Evolutionary conservation across 345 rosid genomes (phyloP).

Genomic region (Eucalyptus paniculata): DNA sequence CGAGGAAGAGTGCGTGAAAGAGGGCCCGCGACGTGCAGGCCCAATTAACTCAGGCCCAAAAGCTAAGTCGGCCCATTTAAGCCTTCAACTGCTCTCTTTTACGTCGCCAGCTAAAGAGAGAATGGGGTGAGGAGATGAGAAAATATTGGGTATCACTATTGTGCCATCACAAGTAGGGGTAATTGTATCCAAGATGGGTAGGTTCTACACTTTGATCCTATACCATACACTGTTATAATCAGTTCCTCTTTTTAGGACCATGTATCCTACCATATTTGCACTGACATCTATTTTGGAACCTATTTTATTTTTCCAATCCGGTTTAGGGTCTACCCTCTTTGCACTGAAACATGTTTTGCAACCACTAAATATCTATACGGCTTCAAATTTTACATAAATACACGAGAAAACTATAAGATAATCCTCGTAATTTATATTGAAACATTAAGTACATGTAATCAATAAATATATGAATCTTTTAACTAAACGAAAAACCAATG

Average conservation of each 20-base stretch:
- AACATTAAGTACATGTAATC: no score
- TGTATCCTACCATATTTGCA: no score
- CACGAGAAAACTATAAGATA: no score
- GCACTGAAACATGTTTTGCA: fast-evolving
- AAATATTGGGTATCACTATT: no score
- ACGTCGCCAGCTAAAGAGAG: not conserved
- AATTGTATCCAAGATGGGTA: fast-evolving
- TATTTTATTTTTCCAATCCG: fast-evolving
- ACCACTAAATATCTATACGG: no score
- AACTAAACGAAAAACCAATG: no score
- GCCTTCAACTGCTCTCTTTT: not conserved
- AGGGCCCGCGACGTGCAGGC: not conserved
- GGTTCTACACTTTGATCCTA: fast-evolving
- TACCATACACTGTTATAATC: fast-evolving
- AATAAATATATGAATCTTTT: no score
- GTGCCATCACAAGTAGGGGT: no score
- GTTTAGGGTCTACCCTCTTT: no score
- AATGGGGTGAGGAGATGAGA: not conserved
- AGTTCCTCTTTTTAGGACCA: fast-evolving
- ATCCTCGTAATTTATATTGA: no score
- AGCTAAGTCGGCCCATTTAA: not conserved
- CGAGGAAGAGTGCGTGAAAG: not conserved
- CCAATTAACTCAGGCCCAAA: not conserved
- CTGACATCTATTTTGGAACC: fast-evolving
- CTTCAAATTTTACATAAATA: no score